Evolutionary conservation across 1,284 basidiomycete genomes (phyloP), one percentile per base, ranked within the genome.

Genomic region (Golubevia pallescens): DNA sequence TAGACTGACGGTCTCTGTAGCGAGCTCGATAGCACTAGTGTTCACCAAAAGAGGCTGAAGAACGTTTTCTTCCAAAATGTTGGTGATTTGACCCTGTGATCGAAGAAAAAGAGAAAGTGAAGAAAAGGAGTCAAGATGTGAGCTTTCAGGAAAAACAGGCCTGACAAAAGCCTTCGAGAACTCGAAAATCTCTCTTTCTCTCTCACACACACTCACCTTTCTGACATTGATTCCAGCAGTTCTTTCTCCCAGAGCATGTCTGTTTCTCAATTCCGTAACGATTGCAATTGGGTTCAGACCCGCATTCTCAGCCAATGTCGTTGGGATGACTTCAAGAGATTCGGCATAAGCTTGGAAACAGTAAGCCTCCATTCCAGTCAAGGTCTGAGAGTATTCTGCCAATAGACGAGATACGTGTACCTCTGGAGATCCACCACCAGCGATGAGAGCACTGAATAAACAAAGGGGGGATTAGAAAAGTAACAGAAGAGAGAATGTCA

Each of bases 281-380:
- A 99, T 99, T 14, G 94, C 92, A 73, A 99, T 98, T 4, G 97
- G 95, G 88, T 99, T 97, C 71, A 99, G 88, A 58, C 97, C 97
- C 7, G 97, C 97, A 85, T 99, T 99, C 87, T 99, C 97, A 8
- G 97, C 97, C 7, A 99, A 89, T 0, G 97, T 99, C 2, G 93
- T 97, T 1, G 97, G 97, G 75, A 99, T 98, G 69, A 99, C 92
- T 87, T 99, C 97, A 65, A 99, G 90, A 3, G 97, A 95, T 84
- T 99, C 97, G 48, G 97, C 95, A 80, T 95, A 99, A 2, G 95
- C 95, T 85, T 97, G 93, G 91, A 96, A 97, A 87, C 97, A 98
- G 87, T 99, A 99, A 5, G 95, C 93, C 87, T 99, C 95, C 92
- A 98, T 97, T 62, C 97, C 96, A 87, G 93, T 97, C 74, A 99